Percentiles rank a stretch among this genome's conserved stretches.
Conservation (phyloP, 306 rosid species). For the Cucumis cinereus region DNA sequence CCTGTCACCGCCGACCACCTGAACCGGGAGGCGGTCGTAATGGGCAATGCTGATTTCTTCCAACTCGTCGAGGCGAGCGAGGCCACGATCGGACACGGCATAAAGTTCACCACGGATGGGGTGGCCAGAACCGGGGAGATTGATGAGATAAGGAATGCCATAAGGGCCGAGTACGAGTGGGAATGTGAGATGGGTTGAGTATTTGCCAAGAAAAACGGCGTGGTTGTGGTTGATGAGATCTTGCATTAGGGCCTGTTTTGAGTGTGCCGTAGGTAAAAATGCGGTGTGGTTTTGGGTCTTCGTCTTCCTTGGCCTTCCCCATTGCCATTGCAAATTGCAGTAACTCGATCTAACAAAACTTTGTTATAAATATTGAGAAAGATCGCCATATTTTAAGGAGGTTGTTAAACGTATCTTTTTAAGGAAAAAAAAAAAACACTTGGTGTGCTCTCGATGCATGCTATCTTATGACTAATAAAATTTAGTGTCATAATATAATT, state of each 20-base stretch:
- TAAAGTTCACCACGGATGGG: conserved; percentile 50
- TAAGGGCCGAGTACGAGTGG: conserved; percentile 51
- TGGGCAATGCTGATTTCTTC: conserved; percentile 34
- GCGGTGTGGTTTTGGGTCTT: not conserved
- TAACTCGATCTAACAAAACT: too few relatives aligned
- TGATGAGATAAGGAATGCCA: conserved; percentile 58
- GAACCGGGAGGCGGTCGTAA: conserved; percentile 42
- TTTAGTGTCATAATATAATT: too few relatives aligned
- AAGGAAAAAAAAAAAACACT: too few relatives aligned
- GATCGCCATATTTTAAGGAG: not conserved
- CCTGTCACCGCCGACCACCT: not conserved
- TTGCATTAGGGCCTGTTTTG: not conserved
- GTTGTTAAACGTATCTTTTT: too few relatives aligned
- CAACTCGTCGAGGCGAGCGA: conserved; percentile 34
- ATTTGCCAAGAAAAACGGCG: not conserved
- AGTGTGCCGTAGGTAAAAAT: not conserved
- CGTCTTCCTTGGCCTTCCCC: not conserved
- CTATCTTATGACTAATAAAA: too few relatives aligned
- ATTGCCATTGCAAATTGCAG: not conserved
- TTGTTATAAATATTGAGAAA: too few relatives aligned
- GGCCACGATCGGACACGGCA: conserved; percentile 29
- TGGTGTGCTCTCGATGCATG: too few relatives aligned
- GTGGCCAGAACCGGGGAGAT: conserved; percentile 37
- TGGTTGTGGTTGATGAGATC: not conserved
- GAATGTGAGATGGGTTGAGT: not conserved